A percentile compares a stretch with the other conserved stretches of the same genome.
phyloP scores from a whole-genome alignment of 495 filamentous ascomycete genomes.

The Aspergillus ellipticus region DNA sequence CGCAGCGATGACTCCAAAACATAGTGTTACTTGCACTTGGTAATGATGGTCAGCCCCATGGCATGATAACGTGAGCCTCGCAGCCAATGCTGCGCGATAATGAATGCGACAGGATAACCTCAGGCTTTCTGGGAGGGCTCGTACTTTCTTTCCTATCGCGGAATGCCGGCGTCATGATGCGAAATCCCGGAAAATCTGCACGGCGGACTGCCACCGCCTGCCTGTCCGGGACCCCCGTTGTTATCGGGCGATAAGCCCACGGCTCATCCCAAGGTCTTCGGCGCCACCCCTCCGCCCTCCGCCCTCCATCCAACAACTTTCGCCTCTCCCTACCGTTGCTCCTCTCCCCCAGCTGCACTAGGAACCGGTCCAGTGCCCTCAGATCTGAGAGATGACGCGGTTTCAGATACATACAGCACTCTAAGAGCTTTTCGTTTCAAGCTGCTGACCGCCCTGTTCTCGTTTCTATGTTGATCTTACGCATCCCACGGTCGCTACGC shows the following conservation, averaged over 20 bases:
- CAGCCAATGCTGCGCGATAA: conserved; percentile 15
- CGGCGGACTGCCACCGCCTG: conserved; percentile 25
- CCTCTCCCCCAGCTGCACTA: background rate
- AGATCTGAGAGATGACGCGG: background rate
- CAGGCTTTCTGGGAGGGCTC: background rate
- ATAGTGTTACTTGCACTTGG: conserved; percentile 7
- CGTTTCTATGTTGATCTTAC: background rate
- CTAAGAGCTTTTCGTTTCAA: background rate
- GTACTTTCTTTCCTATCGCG: conserved; percentile 26
- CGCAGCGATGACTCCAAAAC: conserved; percentile 29
- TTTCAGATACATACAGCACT: background rate
- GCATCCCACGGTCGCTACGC: background rate
- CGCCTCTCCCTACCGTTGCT: background rate
- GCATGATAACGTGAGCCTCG: conserved; percentile 18
- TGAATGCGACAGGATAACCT: conserved; percentile 1
- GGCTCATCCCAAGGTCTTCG: conserved; percentile 1
- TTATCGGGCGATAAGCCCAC: conserved; percentile 21
- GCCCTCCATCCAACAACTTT: background rate
- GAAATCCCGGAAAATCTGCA: conserved; percentile 17
- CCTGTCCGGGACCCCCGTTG: background rate
- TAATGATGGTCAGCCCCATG: conserved; percentile 14
- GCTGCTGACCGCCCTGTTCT: background rate
- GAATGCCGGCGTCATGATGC: conserved; percentile 28
- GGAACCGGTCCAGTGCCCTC: background rate
- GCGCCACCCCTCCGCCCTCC: background rate